Percentiles rank a stretch among this genome's conserved stretches.
Evolutionary conservation across 2,329 filamentous ascomycete species (phyloP).

Genomic region (Balansia obtecta): DNA sequence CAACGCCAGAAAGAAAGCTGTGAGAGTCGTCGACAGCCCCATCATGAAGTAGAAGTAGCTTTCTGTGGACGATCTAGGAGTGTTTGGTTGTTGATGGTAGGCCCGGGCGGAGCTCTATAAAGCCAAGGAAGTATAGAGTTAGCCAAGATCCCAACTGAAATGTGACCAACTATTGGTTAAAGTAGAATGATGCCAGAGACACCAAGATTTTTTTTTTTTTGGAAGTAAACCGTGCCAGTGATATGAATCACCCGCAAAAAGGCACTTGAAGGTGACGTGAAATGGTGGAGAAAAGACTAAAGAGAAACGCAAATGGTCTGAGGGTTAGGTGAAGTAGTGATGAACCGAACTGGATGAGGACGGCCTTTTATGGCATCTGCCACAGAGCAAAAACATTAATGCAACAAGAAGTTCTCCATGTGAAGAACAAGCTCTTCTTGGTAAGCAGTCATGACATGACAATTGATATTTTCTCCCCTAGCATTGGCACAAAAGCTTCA

Average conservation of each 20-base stretch:
- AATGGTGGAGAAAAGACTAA: no score
- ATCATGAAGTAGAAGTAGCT: conserved; percentile 27
- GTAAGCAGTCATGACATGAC: neutral
- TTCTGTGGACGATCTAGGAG: neutral
- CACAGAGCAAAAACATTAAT: no score
- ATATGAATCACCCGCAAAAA: neutral
- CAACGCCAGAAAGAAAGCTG: conserved; percentile 29
- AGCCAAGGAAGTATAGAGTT: neutral
- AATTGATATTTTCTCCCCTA: neutral
- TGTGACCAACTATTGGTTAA: neutral
- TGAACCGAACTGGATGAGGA: no score
- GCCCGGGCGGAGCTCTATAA: neutral
- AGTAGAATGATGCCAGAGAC: neutral
- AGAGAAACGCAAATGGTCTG: no score
- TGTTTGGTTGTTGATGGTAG: neutral
- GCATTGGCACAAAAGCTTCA: neutral
- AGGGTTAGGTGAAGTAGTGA: no score
- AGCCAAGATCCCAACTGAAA: neutral
- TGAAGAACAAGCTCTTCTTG: neutral
- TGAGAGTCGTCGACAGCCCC: conserved; percentile 30
- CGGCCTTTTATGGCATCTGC: no score
- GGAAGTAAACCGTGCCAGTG: neutral
- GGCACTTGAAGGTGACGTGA: no score
- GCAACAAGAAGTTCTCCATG: no score
- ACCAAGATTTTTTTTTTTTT: neutral